Conservation (phyloP, 345 rosid species). For the Syzygium oleosum region DNA sequence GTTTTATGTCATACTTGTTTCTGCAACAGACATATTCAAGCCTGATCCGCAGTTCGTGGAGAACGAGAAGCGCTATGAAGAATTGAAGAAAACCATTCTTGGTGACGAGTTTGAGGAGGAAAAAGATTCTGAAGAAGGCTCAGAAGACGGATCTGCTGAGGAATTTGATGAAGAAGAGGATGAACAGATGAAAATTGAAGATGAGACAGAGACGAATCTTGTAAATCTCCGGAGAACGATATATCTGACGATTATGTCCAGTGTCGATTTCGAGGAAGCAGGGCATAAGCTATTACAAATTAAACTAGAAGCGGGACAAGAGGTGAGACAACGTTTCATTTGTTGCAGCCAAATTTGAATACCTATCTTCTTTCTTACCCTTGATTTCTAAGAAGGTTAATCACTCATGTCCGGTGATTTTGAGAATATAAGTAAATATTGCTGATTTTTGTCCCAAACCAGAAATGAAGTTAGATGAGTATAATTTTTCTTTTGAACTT, state of each 20-base stretch:
- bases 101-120: slow-evolving; percentile 82
- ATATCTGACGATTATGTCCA: slow-evolving; percentile 91
- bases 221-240: slow-evolving; percentile 93
- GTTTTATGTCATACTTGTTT: not conserved
- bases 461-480: not conserved
- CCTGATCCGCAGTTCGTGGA: slow-evolving; percentile 71
- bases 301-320: slow-evolving; percentile 97
- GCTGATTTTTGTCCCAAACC: not conserved
- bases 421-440: not conserved
- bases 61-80: slow-evolving; percentile 83
- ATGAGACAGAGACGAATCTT: slow-evolving; percentile 92
- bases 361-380: not conserved
- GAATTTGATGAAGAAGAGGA: slow-evolving; percentile 66
- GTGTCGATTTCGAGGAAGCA: slow-evolving; percentile 95
- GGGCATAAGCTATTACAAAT: slow-evolving; percentile 89
- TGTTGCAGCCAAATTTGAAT: not conserved
- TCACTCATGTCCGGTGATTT: not conserved
- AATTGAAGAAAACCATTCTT: slow-evolving; percentile 72
- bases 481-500: not conserved
- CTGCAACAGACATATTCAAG: slow-evolving; percentile 23
- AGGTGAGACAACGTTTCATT: slow-evolving; percentile 38
- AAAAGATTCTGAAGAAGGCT: slow-evolving; percentile 61
- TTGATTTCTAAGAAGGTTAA: not conserved
- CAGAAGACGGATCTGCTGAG: slow-evolving; percentile 49
- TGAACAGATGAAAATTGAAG: slow-evolving; percentile 63